phyloP scores from a whole-genome alignment of 2,329 filamentous ascomycete genomes.

The Colletotrichum spaethianum region DNA sequence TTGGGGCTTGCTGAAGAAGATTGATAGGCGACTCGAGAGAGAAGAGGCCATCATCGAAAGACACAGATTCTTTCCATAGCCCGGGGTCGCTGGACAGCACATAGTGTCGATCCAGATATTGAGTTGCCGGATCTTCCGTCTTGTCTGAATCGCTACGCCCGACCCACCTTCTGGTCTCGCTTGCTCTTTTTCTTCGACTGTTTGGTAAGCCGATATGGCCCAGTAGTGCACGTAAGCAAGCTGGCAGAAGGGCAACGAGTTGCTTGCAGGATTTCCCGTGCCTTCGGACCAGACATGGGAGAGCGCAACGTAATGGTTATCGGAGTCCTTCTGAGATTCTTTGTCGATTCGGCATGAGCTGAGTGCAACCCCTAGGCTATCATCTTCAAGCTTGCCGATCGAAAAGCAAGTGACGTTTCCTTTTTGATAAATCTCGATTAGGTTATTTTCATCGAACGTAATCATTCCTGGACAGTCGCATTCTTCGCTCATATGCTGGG shows the following conservation, averaged over 20 bases:
- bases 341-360: slow-evolving; percentile 7
- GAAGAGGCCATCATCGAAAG: slow-evolving; percentile 14
- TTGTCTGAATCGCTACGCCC: slow-evolving; percentile 2
- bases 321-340: slow-evolving; percentile 11
- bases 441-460: slow-evolving; percentile 18
- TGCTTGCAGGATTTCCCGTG: slow-evolving; percentile 19
- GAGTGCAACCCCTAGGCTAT: slow-evolving; percentile 6
- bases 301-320: slow-evolving; percentile 24
- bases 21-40: slow-evolving; percentile 5
- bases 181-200: slow-evolving; percentile 1
- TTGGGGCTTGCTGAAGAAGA: slow-evolving; percentile 12
- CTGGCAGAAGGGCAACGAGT: slow-evolving; percentile 27
- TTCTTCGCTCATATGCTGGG: background rate
- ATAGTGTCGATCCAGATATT: slow-evolving; percentile 26
- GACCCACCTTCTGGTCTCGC: background rate
- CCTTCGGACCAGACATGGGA: slow-evolving; percentile 29
- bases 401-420: slow-evolving; percentile 24
- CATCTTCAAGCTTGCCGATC: slow-evolving; percentile 17
- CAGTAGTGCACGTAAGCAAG: slow-evolving; percentile 16
- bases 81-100: slow-evolving; percentile 17
- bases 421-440: slow-evolving; percentile 21
- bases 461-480: slow-evolving; percentile 24
- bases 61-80: slow-evolving; percentile 22
- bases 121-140: background rate
- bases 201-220: slow-evolving; percentile 12